phyloP scores from a whole-genome alignment of 140 eudicot genomes.

The Senecio squalidus region DNA sequence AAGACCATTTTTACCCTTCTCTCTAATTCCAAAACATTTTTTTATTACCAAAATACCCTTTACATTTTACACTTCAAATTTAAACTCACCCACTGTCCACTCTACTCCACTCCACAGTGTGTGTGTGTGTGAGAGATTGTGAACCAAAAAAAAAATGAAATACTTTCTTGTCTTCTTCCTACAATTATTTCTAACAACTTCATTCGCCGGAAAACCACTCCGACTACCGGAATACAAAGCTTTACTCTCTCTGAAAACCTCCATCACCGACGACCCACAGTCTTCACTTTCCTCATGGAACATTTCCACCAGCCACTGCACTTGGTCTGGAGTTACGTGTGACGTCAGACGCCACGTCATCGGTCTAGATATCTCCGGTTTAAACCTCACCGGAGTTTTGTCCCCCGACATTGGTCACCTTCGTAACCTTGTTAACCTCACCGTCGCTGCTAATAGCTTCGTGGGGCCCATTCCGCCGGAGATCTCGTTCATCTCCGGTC shows the following conservation, averaged over 20 bases:
- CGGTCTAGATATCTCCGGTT: neutral
- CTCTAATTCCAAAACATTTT: no score
- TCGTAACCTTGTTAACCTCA: neutral
- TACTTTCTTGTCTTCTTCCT: neutral
- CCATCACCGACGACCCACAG: neutral
- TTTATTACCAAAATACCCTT: no score
- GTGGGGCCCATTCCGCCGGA: neutral
- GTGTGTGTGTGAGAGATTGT: no score
- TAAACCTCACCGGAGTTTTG: neutral
- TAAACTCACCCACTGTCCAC: no score
- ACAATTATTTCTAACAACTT: neutral
- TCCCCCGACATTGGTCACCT: neutral
- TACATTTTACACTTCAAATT: no score
- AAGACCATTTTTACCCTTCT: no score
- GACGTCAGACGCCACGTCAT: neutral
- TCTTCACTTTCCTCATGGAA: neutral
- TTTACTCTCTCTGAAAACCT: neutral
- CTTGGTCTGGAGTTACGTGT: neutral
- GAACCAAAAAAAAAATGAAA: no score
- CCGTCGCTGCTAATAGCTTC: neutral
- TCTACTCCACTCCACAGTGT: no score
- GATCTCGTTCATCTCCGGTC: neutral
- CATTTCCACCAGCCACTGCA: neutral
- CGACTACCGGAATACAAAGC: neutral
- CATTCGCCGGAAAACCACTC: neutral